Evolutionary conservation across 768 basidiomycete genomes (phyloP).

Genomic region (Termitomyces sp.): DNA sequence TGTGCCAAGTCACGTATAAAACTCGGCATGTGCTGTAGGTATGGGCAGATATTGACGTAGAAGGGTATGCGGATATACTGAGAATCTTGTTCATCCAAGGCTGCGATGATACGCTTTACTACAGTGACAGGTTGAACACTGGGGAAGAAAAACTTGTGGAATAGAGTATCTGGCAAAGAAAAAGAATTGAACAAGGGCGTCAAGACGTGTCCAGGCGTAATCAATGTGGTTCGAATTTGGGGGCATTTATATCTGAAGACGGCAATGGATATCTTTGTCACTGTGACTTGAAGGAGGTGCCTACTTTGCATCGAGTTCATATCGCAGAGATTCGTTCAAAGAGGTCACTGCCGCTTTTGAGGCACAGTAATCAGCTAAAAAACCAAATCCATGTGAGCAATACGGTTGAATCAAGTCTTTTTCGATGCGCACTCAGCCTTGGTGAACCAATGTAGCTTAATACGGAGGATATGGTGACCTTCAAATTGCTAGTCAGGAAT

Average conservation of each 20-base stretch:
- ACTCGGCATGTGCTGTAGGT: conserved; percentile 59
- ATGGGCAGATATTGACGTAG: conserved; percentile 59
- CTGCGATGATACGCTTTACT: conserved; percentile 78
- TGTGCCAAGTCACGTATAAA: conserved; percentile 72
- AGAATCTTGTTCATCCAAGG: conserved; percentile 78
- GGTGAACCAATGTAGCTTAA: conserved; percentile 69
- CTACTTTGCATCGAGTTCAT: conserved; percentile 81
- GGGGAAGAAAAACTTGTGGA: conserved; percentile 76
- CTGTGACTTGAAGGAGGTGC: neutral
- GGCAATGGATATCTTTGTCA: neutral
- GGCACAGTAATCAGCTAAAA: conserved; percentile 83
- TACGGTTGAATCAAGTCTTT: neutral
- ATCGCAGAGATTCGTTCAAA: conserved; percentile 81
- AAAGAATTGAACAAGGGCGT: conserved; percentile 75
- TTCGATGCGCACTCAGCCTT: conserved; percentile 61
- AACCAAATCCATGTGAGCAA: neutral
- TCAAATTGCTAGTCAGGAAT: conserved; percentile 12
- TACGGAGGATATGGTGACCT: conserved; percentile 80
- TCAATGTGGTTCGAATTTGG: conserved; percentile 80
- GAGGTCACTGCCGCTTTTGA: conserved; percentile 88
- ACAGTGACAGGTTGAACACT: conserved; percentile 68
- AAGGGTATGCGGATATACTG: conserved; percentile 70
- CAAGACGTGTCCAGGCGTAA: conserved; percentile 75
- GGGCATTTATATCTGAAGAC: conserved; percentile 62
- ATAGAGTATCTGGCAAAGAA: conserved; percentile 40